Percentiles rank a stretch among this genome's conserved stretches.
These are phyloP conservation scores for Aspergillus ruber DNA, from an alignment of 2,329 filamentous ascomycete genomes.

Conservation along the genomic window DNA sequence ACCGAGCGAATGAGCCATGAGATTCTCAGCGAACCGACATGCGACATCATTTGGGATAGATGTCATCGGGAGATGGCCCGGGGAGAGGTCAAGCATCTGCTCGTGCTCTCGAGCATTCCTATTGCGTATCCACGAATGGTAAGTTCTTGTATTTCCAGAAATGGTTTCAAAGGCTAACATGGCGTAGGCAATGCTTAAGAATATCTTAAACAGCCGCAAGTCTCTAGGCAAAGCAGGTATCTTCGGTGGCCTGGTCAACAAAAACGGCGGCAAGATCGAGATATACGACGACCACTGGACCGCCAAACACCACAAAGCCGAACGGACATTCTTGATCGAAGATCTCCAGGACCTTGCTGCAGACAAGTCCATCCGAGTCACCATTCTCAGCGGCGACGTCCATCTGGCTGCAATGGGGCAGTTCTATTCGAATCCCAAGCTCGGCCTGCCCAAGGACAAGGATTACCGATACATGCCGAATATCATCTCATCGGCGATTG, in stretches of 20 bases:
- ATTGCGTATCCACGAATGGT: conserved; percentile 74
- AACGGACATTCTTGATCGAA: conserved; percentile 78
- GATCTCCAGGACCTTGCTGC: conserved; percentile 90
- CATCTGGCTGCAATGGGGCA: conserved; percentile 88
- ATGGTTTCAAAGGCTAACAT: conserved; percentile 29
- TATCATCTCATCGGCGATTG: conserved; percentile 87
- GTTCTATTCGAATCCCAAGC: conserved; percentile 86
- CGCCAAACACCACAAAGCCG: conserved; percentile 85
- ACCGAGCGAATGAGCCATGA: conserved; percentile 84
- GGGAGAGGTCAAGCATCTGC: conserved; percentile 80
- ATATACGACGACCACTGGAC: conserved; percentile 97
- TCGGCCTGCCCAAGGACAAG: conserved; percentile 74
- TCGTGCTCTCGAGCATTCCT: conserved; percentile 79
- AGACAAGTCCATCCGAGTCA: conserved; percentile 85
- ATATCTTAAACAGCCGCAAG: conserved; percentile 76
- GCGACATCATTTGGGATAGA: conserved; percentile 79
- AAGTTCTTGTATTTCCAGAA: conserved; percentile 31
- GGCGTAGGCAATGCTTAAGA: conserved; percentile 58
- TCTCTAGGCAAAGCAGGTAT: conserved; percentile 75
- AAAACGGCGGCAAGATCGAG: conserved; percentile 85
- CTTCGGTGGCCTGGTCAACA: conserved; percentile 73
- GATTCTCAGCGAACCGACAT: conserved; percentile 72
- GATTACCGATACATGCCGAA: conserved; percentile 98
- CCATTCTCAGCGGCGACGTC: conserved; percentile 88
- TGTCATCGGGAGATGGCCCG: conserved; percentile 74